phyloP scores from a whole-genome alignment of 2,329 filamentous ascomycete species.

The Botrytis pseudocinerea region DNA sequence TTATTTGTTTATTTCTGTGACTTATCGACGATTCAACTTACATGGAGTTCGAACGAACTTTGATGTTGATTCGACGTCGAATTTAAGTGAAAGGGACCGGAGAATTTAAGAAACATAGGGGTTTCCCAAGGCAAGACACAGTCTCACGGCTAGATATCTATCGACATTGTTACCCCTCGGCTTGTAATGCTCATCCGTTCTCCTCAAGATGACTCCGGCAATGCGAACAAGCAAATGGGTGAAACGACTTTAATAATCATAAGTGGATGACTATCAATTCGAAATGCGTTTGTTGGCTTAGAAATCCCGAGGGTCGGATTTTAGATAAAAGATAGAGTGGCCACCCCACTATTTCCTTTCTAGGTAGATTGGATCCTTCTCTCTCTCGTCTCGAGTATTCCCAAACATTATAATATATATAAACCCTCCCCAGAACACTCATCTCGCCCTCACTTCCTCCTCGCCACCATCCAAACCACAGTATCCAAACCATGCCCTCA shows the following conservation, averaged over 20 bases:
- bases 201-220: background rate
- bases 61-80: background rate
- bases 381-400: background rate
- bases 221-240: background rate
- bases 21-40: no score
- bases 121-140: background rate
- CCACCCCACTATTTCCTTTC: conserved; percentile 13
- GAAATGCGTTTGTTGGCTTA: conserved; percentile 18
- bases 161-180: background rate
- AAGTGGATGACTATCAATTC: background rate
- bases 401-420: background rate
- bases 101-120: background rate
- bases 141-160: background rate
- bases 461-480: background rate
- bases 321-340: conserved; percentile 9
- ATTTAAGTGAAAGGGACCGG: background rate
- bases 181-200: background rate
- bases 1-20: background rate
- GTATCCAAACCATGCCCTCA: conserved; percentile 34
- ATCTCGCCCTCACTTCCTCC: background rate
- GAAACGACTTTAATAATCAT: background rate
- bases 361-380: background rate
- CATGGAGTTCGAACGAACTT: background rate
- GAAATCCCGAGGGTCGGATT: conserved; percentile 9
- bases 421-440: background rate